Conservation (phyloP, 2,329 filamentous ascomycete species). For the Didymella pomorum region DNA sequence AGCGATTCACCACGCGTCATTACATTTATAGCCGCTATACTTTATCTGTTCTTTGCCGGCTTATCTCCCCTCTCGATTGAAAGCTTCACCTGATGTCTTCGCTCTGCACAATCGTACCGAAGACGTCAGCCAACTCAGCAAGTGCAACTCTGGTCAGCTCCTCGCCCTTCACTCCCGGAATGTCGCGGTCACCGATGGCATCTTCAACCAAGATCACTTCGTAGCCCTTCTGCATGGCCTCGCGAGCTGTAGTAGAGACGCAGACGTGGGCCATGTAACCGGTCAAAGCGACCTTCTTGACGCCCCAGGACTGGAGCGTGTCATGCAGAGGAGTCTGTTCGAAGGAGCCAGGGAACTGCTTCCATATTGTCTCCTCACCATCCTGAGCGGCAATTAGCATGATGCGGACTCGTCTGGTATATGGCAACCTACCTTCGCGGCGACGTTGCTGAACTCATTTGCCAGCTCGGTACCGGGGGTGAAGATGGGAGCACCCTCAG, state of each 20-base stretch:
- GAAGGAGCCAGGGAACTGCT: slow-evolving; percentile 67
- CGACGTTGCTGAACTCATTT: slow-evolving; percentile 67
- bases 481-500: slow-evolving; percentile 70
- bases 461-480: slow-evolving; percentile 68
- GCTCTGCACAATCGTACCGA: slow-evolving; percentile 67
- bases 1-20: background rate
- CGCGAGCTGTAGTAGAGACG: slow-evolving; percentile 68
- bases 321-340: slow-evolving; percentile 66
- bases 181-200: slow-evolving; percentile 71
- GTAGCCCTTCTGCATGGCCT: slow-evolving; percentile 67
- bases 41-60: background rate
- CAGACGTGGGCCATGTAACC: slow-evolving; percentile 74
- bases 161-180: slow-evolving; percentile 66
- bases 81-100: slow-evolving; percentile 53
- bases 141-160: slow-evolving; percentile 61
- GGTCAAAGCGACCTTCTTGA: slow-evolving; percentile 67
- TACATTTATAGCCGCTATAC: background rate
- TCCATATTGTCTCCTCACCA: slow-evolving; percentile 64
- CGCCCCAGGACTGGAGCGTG: slow-evolving; percentile 59
- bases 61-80: background rate
- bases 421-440: slow-evolving; percentile 48
- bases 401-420: background rate
- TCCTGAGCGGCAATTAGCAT: slow-evolving; percentile 35
- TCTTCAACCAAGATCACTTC: slow-evolving; percentile 70
- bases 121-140: slow-evolving; percentile 68